Evolutionary conservation across 345 rosid genomes (phyloP).

Genomic region (Theobroma cacao): DNA sequence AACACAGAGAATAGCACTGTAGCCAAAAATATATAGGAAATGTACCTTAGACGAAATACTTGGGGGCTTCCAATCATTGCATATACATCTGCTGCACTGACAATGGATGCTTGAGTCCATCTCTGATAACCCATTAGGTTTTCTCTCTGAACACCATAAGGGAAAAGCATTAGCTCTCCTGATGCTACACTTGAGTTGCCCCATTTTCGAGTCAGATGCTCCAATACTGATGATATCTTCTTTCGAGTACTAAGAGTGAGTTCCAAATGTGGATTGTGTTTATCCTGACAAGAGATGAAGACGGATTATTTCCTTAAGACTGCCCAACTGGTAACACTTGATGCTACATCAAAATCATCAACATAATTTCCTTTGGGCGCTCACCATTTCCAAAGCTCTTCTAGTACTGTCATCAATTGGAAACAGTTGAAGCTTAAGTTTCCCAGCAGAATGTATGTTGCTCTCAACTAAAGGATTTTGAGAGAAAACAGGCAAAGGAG

Average conservation of each 20-base stretch:
- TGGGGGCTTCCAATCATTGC: conserved; percentile 67
- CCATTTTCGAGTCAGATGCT: conserved; percentile 96
- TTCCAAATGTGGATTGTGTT: conserved; percentile 93
- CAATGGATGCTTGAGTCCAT: conserved; percentile 78
- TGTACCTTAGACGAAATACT: conserved; percentile 89
- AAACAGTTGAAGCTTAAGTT: conserved; percentile 93
- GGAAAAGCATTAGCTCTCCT: conserved; percentile 84
- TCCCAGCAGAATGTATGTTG: conserved; percentile 45
- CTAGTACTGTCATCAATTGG: conserved; percentile 92
- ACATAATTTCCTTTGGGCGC: conserved; percentile 19
- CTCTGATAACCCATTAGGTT: conserved; percentile 52
- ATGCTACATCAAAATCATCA: conserved; percentile 18
- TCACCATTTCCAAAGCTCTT: conserved; percentile 88
- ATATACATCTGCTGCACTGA: conserved; percentile 76
- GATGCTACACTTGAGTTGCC: conserved; percentile 77
- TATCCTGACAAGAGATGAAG: conserved; percentile 62
- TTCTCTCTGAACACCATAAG: conserved; percentile 65
- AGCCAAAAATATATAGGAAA: conserved; percentile 22
- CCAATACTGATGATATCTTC: conserved; percentile 92
- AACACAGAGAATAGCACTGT: conserved; percentile 10
- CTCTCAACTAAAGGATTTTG: conserved; percentile 47
- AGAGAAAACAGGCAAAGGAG: conserved; percentile 40
- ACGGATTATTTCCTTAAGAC: conserved; percentile 14
- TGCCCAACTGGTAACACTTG: conserved; percentile 15
- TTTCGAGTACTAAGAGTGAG: conserved; percentile 93